Conservation (phyloP, 805 yeast species). For the Saccharomycopsis sp. region DNA sequence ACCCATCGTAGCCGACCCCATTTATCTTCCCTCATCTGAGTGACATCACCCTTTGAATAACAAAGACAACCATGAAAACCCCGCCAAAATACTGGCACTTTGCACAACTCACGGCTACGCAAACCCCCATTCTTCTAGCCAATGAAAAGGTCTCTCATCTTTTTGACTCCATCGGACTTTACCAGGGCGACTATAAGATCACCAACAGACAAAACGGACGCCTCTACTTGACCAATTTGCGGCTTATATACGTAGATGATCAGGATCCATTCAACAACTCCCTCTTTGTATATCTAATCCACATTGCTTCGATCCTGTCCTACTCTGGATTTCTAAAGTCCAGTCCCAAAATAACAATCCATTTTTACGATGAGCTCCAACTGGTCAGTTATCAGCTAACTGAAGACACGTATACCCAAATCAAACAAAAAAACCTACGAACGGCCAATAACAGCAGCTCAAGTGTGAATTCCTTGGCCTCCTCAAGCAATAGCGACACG, state of each 20-base stretch:
- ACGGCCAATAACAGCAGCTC: not conserved
- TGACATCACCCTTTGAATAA: not conserved
- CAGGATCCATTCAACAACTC: constrained; percentile 35
- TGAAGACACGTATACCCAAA: not conserved
- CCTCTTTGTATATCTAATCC: constrained; percentile 38
- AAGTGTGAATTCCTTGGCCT: not conserved
- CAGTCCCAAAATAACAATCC: constrained; percentile 66
- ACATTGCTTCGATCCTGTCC: constrained; percentile 30
- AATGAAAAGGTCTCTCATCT: constrained; percentile 11
- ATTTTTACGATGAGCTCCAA: constrained; percentile 26
- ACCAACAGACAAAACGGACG: constrained; percentile 65
- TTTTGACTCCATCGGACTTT: constrained; percentile 48
- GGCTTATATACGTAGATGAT: constrained; percentile 70
- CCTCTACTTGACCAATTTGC: constrained; percentile 62
- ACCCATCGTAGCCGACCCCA: too few species aligned
- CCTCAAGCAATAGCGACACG: not conserved
- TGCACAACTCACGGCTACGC: constrained; percentile 11
- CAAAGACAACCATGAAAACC: not conserved
- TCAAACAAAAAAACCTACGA: not conserved
- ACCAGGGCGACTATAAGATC: constrained; percentile 68
- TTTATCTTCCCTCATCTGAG: too few species aligned
- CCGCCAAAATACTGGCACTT: constrained; percentile 13
- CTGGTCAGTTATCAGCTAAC: not conserved
- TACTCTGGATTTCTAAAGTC: constrained; percentile 59
- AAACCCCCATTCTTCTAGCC: constrained; percentile 9